Conservation (phyloP, 805 yeast genomes). For the Cyberlindnera maritima region DNA sequence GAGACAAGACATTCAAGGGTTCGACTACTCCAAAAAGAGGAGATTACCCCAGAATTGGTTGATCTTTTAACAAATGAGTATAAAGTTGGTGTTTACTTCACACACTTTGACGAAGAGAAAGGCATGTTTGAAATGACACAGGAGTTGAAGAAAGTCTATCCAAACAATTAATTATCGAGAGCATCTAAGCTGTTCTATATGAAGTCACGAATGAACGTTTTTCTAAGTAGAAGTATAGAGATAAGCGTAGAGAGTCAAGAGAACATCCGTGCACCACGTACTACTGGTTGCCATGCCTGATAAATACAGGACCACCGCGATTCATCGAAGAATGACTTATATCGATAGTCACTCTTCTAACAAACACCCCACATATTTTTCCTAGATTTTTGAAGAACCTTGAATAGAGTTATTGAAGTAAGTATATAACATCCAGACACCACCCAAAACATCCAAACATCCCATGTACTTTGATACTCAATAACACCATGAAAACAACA, state of each 20-base stretch:
- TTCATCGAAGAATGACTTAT: too few species aligned
- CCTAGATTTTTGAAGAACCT: too few species aligned
- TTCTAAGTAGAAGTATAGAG: too few species aligned
- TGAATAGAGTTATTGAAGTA: not conserved
- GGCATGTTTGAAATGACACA: constrained; percentile 7
- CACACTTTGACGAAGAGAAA: constrained; percentile 2
- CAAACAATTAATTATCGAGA: not conserved
- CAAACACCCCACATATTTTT: too few species aligned
- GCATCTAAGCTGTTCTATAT: not conserved
- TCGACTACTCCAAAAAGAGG: not conserved
- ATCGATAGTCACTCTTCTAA: too few species aligned
- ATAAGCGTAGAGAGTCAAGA: too few species aligned
- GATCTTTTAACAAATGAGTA: constrained; percentile 9
- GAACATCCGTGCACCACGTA: not conserved
- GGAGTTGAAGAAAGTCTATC: constrained; percentile 2
- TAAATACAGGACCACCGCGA: too few species aligned
- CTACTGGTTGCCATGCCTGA: too few species aligned
- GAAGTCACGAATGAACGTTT: not conserved
- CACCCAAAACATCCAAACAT: not conserved
- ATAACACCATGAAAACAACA: too few species aligned
- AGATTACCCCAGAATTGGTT: constrained; percentile 4
- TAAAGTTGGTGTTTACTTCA: constrained; percentile 12
- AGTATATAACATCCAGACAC: not conserved
- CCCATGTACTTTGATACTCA: not conserved
- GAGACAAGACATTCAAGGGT: constrained; percentile 10